Conservation (phyloP, 2,329 filamentous ascomycete species). For the Seiridium unicorne region DNA sequence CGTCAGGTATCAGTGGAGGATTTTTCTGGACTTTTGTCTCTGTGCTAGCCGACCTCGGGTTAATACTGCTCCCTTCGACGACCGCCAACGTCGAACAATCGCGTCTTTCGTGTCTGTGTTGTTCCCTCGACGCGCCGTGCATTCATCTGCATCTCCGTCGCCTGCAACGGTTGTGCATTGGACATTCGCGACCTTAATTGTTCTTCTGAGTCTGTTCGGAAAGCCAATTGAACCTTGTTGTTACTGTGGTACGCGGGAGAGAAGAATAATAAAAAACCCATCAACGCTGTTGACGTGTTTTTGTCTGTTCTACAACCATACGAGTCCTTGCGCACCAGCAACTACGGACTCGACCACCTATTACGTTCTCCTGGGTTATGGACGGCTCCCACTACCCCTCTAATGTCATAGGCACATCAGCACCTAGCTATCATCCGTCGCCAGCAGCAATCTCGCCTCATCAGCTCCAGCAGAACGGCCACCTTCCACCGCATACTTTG, state of each 20-base stretch:
- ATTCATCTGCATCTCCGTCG: not conserved
- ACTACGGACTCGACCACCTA: conserved; percentile 13
- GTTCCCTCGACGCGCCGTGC: conserved; percentile 3
- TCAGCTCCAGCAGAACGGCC: conserved; percentile 44
- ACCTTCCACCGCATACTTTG: conserved; percentile 51
- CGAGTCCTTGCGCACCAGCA: not conserved
- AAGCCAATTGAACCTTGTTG: not conserved
- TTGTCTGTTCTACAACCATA: no score
- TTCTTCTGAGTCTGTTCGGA: not conserved
- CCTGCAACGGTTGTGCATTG: not conserved
- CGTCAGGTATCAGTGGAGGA: conserved; percentile 14
- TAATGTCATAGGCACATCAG: conserved; percentile 55
- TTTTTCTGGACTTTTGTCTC: conserved; percentile 7
- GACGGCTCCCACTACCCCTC: conserved; percentile 52
- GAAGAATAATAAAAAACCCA: not conserved
- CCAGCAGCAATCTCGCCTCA: conserved; percentile 51
- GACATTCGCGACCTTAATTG: not conserved
- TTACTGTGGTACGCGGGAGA: not conserved
- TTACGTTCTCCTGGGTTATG: conserved; percentile 41
- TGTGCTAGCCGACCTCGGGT: not conserved
- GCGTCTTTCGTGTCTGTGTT: conserved; percentile 1
- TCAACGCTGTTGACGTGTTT: not conserved
- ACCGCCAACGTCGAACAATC: conserved; percentile 2
- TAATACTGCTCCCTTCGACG: not conserved
- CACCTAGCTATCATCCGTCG: conserved; percentile 47